Evolutionary conservation across 495 filamentous ascomycete genomes (phyloP).

Genomic region (Neurospora sp.): DNA sequence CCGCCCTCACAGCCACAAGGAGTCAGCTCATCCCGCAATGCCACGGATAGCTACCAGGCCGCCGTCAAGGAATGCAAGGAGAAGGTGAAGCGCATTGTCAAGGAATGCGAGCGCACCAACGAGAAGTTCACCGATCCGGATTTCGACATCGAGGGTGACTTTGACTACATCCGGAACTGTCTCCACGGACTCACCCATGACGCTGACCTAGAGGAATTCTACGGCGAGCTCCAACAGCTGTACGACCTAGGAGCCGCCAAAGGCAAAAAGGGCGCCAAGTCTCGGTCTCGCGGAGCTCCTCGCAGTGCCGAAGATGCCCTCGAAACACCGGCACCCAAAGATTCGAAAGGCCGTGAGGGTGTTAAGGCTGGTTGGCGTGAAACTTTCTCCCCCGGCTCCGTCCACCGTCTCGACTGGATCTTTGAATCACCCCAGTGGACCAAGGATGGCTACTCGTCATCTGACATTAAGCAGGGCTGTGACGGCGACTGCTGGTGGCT

Average conservation of each 20-base stretch:
- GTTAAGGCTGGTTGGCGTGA: slow-evolving; percentile 5
- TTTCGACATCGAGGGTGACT: slow-evolving; percentile 63
- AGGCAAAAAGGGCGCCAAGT: slow-evolving; percentile 16
- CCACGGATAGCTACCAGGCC: slow-evolving; percentile 48
- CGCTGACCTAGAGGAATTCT: neutral
- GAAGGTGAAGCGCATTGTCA: slow-evolving; percentile 59
- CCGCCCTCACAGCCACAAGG: slow-evolving; percentile 13
- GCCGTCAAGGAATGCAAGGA: slow-evolving; percentile 50
- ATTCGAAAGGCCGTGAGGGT: slow-evolving; percentile 25
- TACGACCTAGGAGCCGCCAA: neutral
- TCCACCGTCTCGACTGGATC: slow-evolving; percentile 43
- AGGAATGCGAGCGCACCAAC: slow-evolving; percentile 62
- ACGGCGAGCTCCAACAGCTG: neutral
- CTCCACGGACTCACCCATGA: slow-evolving; percentile 17
- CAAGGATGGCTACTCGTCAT: slow-evolving; percentile 59
- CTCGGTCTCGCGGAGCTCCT: slow-evolving; percentile 3
- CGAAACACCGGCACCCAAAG: slow-evolving; percentile 9
- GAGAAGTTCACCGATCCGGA: slow-evolving; percentile 70
- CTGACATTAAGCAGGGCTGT: slow-evolving; percentile 26
- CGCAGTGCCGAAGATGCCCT: slow-evolving; percentile 2
- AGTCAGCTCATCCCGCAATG: slow-evolving; percentile 17
- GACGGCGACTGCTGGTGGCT: slow-evolving; percentile 71
- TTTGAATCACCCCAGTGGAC: slow-evolving; percentile 68
- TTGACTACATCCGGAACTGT: slow-evolving; percentile 10
- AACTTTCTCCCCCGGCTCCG: slow-evolving; percentile 11